Base-by-base conservation (phyloP, 768 basidiomycete genomes). In the Austroboletus eburneus region DNA sequence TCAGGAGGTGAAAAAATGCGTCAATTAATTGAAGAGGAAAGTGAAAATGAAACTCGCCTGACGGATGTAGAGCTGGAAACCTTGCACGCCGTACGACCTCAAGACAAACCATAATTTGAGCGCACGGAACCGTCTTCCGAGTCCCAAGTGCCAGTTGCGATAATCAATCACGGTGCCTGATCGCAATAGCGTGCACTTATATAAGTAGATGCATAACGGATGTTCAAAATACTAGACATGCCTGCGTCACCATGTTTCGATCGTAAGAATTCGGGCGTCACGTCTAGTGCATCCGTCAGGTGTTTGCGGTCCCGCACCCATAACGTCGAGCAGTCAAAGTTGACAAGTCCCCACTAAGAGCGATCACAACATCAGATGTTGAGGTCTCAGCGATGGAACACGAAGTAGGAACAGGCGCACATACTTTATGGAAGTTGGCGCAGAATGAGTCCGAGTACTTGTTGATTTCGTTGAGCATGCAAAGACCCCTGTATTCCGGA, bases 91-190 rank as follows among this genome's bases (percentile, higher is more conserved):
- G 54, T 76, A 94, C 50, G 85, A 84, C 13, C 92, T 78, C 39
- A 96, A 68, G 22, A 95, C 87, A 62, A 96, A 96, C 91, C 91
- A 95, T 7, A 96, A 53, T 63, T 96, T 96, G 52, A 95, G 73
- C 18, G 90, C 87, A 27, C 94, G 78, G 76, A 95, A 96, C 35
- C 88, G 80, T n/a, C 91, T 78, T 10, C 91, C 91, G 5, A 95
- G 80, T 8, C 75, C 74, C 20, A 91, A 69, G 58, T 89, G 87
- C 88, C 88, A 91, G 62, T 91, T 89, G 16, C 87, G 79, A 57
- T 87, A 91, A 58, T 97, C 93, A 50, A 90, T 83, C 13, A 92
- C 92, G 0, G 78, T 79, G 3, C 90, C 85, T 83, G 47, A 16
- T 29, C 20, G 29, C 6, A 33, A 27, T 3, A 17, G 3, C 17